Evolutionary conservation across 2,329 filamentous ascomycete species (phyloP).

Genomic region (Penicillium sp.): DNA sequence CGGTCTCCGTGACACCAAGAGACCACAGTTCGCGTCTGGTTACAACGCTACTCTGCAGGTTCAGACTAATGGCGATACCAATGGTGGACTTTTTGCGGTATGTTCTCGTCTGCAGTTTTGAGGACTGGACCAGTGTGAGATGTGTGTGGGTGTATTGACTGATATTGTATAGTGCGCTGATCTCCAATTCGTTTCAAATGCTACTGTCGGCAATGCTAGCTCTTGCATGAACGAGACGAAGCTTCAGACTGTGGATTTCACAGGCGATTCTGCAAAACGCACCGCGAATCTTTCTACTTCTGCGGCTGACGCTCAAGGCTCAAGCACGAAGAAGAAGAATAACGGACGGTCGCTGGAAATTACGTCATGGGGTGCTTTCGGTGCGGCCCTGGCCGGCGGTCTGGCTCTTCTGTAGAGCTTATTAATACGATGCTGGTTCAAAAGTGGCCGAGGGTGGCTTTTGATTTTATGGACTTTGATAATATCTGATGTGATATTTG

Average conservation of each 20-base stretch:
- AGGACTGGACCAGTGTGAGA: too few relatives aligned
- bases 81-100: conserved; percentile 69
- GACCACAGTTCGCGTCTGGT: conserved; percentile 17
- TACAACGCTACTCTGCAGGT: conserved; percentile 69
- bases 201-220: conserved; percentile 48
- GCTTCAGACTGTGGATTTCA: conserved; percentile 53
- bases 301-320: conserved; percentile 29
- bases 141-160: conserved; percentile 9
- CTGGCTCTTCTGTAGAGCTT: conserved; percentile 25
- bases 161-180: conserved; percentile 66
- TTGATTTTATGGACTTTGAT: too few relatives aligned
- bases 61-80: conserved; percentile 63
- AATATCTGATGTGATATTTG: too few relatives aligned
- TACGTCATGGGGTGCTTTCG: neutral
- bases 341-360: neutral
- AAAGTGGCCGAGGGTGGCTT: too few relatives aligned
- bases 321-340: neutral
- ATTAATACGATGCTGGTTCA: too few relatives aligned
- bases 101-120: conserved; percentile 32
- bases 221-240: conserved; percentile 65
- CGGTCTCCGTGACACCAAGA: conserved; percentile 20
- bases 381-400: neutral
- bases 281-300: conserved; percentile 52
- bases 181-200: conserved; percentile 65
- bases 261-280: conserved; percentile 38